Percentiles rank a stretch among this genome's conserved stretches.
phyloP scores from a whole-genome alignment of 2,329 filamentous ascomycete species.

The Diaporthe velutina region DNA sequence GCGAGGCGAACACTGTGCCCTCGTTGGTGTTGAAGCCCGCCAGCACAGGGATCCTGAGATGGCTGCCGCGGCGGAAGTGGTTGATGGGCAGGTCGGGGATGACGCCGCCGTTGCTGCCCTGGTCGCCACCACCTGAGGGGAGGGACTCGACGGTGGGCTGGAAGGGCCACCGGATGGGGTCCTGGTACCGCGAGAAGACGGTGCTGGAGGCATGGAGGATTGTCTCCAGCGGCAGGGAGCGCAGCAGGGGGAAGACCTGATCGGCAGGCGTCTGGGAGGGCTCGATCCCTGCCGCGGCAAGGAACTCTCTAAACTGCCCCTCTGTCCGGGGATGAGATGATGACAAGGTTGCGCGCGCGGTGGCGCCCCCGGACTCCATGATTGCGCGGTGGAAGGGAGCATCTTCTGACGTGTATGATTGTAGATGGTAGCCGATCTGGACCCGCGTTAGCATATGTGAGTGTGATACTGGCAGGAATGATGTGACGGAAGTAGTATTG shows the following conservation, averaged over 20 bases:
- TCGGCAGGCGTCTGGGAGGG: slow-evolving; percentile 58
- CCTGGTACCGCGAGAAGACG: slow-evolving; percentile 59
- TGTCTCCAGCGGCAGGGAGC: slow-evolving; percentile 53
- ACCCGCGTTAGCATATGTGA: slow-evolving; percentile 26
- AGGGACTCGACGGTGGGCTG: slow-evolving; percentile 74
- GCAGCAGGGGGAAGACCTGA: slow-evolving; percentile 65
- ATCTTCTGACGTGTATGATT: slow-evolving; percentile 56
- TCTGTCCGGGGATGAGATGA: slow-evolving; percentile 69
- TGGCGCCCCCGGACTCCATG: slow-evolving; percentile 68
- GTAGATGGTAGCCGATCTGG: slow-evolving; percentile 77
- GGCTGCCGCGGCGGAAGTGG: slow-evolving; percentile 67
- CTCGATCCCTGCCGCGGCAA: slow-evolving; percentile 61
- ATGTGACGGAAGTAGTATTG: background rate
- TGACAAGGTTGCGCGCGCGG: slow-evolving; percentile 65
- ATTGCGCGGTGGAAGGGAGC: slow-evolving; percentile 67
- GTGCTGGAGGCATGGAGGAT: slow-evolving; percentile 56
- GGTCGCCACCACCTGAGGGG: slow-evolving; percentile 17
- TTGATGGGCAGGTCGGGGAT: slow-evolving; percentile 70
- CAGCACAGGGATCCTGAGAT: slow-evolving; percentile 71
- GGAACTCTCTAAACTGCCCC: slow-evolving; percentile 68
- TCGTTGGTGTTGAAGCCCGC: slow-evolving; percentile 81
- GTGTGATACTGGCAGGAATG: too few relatives aligned
- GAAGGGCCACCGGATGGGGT: slow-evolving; percentile 71
- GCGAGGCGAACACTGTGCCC: slow-evolving; percentile 73
- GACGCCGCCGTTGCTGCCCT: slow-evolving; percentile 55